phyloP scores from a whole-genome alignment of 208 protist genomes.

The Trypanosoma rangeli region DNA sequence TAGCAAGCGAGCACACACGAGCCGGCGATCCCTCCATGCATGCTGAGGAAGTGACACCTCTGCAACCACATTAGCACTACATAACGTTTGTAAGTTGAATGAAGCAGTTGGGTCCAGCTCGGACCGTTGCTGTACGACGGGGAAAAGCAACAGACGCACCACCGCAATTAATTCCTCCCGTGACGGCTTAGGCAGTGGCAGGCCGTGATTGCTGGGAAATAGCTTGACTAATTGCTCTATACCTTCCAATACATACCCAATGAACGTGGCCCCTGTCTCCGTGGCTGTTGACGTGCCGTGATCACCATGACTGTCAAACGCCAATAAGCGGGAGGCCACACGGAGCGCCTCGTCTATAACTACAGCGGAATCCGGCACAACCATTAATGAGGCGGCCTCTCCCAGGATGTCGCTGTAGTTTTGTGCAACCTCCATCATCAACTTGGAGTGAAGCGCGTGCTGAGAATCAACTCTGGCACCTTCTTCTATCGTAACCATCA shows the following conservation, averaged over 20 bases:
- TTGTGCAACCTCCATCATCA: conserved; percentile 6
- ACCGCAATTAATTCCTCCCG: conserved; percentile 17
- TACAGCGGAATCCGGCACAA: not conserved
- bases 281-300: not conserved
- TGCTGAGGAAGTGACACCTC: too few relatives aligned
- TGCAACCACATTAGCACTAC: not conserved
- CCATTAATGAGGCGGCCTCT: not conserved
- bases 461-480: not conserved
- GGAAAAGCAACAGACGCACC: conserved; percentile 14
- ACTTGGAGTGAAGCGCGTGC: not conserved
- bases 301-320: not conserved
- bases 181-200: not conserved
- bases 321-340: conserved; percentile 9
- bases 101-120: not conserved
- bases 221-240: not conserved
- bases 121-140: conserved; percentile 1
- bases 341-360: conserved; percentile 6
- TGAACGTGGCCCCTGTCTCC: not conserved
- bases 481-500: not conserved
- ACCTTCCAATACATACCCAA: conserved; percentile 6
- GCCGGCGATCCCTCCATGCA: conserved; percentile 1
- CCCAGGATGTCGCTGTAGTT: conserved; percentile 1
- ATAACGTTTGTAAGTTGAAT: not conserved
- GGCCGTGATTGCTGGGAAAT: not conserved
- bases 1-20: conserved; percentile 12